phyloP scores from a whole-genome alignment of 2,329 filamentous ascomycete genomes.

The Fusarium caatingaense region DNA sequence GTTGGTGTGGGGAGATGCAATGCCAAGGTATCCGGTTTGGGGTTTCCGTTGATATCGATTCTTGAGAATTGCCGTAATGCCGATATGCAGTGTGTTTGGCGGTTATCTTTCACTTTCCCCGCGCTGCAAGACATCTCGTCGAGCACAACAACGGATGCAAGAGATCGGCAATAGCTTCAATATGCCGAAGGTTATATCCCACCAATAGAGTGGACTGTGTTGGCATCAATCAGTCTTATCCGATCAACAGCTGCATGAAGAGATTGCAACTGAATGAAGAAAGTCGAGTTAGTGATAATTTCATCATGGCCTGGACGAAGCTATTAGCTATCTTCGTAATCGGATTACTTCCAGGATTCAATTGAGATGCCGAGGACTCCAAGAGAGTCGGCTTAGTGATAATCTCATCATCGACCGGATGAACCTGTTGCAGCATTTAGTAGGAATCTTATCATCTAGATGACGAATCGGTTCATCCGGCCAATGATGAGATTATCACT shows the following conservation, averaged over 20 bases:
- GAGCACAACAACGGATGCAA: not conserved
- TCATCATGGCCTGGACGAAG: too few species aligned
- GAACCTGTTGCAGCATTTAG: not conserved
- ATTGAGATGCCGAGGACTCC: too few species aligned
- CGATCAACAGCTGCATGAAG: not conserved
- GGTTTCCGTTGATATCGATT: constrained; percentile 2
- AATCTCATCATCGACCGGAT: too few species aligned
- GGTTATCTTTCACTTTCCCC: not conserved
- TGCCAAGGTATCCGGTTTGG: constrained; percentile 9
- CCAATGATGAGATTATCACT: not conserved
- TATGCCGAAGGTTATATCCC: not conserved
- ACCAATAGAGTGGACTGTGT: not conserved
- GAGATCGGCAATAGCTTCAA: not conserved
- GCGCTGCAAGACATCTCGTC: not conserved
- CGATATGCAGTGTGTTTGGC: not conserved
- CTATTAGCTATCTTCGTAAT: too few species aligned
- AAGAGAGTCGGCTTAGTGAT: too few species aligned
- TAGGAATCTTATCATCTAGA: not conserved
- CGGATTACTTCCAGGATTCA: too few species aligned
- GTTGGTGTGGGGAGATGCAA: not conserved
- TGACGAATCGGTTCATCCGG: not conserved
- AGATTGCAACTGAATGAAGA: not conserved
- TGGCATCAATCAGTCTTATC: not conserved
- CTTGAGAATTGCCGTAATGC: not conserved
- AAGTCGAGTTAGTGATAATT: not conserved